A percentile compares a stretch with the other conserved stretches of the same genome.
Evolutionary conservation across 768 basidiomycete species (phyloP).

Genomic region (Rhodotorula graminis): DNA sequence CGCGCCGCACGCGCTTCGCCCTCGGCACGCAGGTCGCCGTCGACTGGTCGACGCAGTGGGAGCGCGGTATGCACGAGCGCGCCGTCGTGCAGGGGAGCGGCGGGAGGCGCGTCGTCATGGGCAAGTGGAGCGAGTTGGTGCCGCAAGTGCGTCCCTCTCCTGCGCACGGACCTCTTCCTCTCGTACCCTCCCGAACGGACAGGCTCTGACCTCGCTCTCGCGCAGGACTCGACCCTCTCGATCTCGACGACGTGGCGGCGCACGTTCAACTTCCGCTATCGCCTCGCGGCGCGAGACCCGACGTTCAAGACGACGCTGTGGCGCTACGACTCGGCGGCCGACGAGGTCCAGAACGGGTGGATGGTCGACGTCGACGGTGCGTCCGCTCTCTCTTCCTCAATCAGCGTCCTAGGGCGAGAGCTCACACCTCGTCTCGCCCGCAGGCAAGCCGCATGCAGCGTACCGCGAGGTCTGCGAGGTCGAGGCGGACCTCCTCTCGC

Average conservation of each 20-base stretch:
- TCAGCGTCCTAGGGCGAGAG: not conserved
- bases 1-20: not conserved
- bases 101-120: slow-evolving; percentile 8
- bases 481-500: not conserved
- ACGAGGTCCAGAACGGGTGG: not conserved
- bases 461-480: slow-evolving; percentile 1
- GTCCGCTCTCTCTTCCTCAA: not conserved
- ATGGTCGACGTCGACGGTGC: slow-evolving; percentile 3
- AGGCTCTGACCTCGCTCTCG: not conserved
- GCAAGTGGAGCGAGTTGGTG: slow-evolving; percentile 13
- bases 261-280: slow-evolving; percentile 19
- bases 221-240: slow-evolving; percentile 2
- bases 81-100: slow-evolving; percentile 1
- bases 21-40: slow-evolving; percentile 21
- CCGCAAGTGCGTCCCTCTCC: slow-evolving; percentile 2
- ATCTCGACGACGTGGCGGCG: not conserved
- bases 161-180: not conserved
- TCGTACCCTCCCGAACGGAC: too few species aligned
- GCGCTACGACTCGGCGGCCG: not conserved
- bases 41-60: slow-evolving; percentile 4
- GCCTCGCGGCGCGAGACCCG: not conserved
- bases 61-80: not conserved
- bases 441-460: not conserved
- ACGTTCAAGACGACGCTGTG: not conserved
- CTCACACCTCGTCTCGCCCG: not conserved